Conservation (phyloP, 805 yeast genomes). For the Metschnikowia kofuensis region DNA sequence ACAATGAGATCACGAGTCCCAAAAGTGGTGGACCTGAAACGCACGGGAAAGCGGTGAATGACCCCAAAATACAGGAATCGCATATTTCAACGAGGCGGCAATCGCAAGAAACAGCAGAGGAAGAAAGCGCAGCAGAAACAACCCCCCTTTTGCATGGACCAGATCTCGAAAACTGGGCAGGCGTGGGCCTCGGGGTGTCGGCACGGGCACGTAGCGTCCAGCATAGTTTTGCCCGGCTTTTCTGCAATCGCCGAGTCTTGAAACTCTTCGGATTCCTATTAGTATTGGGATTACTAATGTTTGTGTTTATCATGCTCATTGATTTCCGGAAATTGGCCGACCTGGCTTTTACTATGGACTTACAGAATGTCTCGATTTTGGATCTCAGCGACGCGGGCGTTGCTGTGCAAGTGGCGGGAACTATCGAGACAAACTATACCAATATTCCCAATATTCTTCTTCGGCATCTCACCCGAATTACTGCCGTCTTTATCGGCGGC, state of each 20-base stretch:
- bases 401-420: conserved; percentile 26
- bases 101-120: neutral
- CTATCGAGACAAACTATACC: conserved; percentile 27
- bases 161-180: conserved; percentile 11
- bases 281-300: conserved; percentile 2
- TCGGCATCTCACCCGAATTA: conserved; percentile 19
- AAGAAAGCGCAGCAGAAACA: neutral
- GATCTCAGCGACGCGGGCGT: conserved; percentile 25
- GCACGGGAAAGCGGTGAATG: neutral
- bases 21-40: neutral
- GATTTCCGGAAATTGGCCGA: conserved; percentile 14
- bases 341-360: conserved; percentile 22
- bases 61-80: neutral
- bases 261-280: conserved; percentile 2
- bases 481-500: conserved; percentile 23
- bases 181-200: conserved; percentile 1
- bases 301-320: conserved; percentile 1
- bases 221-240: neutral
- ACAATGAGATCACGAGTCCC: too few relatives aligned
- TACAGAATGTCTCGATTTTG: conserved; percentile 24
- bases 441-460: conserved; percentile 22
- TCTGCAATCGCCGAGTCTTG: conserved; percentile 1
- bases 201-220: neutral
- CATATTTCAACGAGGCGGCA: too few relatives aligned
- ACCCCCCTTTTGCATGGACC: conserved; percentile 5